phyloP scores from a whole-genome alignment of 441 rosid species.

The Populus hybrid region DNA sequence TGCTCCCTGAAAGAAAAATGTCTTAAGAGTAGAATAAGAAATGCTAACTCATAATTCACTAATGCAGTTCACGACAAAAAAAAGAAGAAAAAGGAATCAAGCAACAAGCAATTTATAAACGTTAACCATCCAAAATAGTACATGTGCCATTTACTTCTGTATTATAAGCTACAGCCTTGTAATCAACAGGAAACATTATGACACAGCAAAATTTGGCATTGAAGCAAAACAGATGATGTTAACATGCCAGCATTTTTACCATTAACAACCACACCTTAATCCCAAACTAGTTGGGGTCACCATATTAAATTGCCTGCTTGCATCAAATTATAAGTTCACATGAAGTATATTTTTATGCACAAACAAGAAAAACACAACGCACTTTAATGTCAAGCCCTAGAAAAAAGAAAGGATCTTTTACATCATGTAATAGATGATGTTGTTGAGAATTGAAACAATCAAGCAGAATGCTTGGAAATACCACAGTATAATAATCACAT shows the following conservation, averaged over 20 bases:
- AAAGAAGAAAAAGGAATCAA: neutral
- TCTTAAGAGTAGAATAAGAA: neutral
- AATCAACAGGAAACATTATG: neutral
- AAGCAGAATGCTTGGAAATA: neutral
- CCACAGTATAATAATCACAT: neutral
- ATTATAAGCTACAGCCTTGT: neutral
- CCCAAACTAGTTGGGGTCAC: neutral
- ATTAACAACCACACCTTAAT: neutral
- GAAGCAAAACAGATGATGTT: neutral
- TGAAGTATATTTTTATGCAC: neutral
- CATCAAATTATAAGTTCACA: neutral
- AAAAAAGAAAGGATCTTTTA: neutral
- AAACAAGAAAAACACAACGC: too few species aligned
- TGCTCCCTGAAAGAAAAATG: constrained; percentile 53
- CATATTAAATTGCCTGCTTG: neutral
- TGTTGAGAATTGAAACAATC: neutral
- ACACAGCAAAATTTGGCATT: neutral
- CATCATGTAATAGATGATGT: neutral
- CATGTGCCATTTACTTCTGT: neutral
- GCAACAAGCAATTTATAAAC: neutral
- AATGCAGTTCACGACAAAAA: constrained; percentile 9
- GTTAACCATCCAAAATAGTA: neutral
- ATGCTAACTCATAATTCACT: constrained; percentile 8
- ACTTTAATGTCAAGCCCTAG: neutral
- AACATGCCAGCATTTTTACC: neutral